A percentile compares a stretch with the other conserved stretches of the same genome.
Evolutionary conservation across 208 protist species (phyloP).

Genomic region (Sergeia podlipaevii): DNA sequence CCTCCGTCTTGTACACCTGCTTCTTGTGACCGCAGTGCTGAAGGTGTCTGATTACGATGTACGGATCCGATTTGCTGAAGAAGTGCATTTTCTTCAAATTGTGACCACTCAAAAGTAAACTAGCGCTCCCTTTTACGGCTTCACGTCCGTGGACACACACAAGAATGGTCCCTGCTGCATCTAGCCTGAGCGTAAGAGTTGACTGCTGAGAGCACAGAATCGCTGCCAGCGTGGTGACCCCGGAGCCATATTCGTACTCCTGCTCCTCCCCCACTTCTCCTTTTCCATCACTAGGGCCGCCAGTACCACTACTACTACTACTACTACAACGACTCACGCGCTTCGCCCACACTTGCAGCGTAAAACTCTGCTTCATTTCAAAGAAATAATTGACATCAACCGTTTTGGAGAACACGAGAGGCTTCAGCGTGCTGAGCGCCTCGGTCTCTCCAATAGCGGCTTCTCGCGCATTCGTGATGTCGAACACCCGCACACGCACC

Average conservation of each 20-base stretch:
- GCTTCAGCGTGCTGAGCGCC: constrained; percentile 26
- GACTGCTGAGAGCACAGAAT: constrained; percentile 15
- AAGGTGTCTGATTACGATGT: constrained; percentile 13
- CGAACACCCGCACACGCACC: no score
- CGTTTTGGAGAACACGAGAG: constrained; percentile 19
- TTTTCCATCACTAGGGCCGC: no score
- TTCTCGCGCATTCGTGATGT: neutral
- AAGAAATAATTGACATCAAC: constrained; percentile 30
- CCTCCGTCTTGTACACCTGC: constrained; percentile 24
- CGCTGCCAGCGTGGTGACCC: constrained; percentile 16
- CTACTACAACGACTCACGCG: no score
- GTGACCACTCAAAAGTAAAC: constrained; percentile 12
- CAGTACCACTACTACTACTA: no score
- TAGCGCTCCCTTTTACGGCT: constrained; percentile 9
- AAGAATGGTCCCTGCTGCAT: constrained; percentile 17
- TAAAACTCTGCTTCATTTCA: constrained; percentile 22
- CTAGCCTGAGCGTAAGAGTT: constrained; percentile 13
- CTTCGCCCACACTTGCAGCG: constrained; percentile 17
- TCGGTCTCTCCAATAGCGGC: constrained; percentile 16
- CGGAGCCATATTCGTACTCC: constrained; percentile 22
- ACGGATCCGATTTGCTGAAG: constrained; percentile 31
- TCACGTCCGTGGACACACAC: constrained; percentile 9
- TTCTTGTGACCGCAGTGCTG: constrained; percentile 14
- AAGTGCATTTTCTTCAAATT: constrained; percentile 36
- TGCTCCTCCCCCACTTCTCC: no score